Evolutionary conservation across 352 stramenopile species (phyloP).

Genomic region (Pseudoperonospora humuli): DNA sequence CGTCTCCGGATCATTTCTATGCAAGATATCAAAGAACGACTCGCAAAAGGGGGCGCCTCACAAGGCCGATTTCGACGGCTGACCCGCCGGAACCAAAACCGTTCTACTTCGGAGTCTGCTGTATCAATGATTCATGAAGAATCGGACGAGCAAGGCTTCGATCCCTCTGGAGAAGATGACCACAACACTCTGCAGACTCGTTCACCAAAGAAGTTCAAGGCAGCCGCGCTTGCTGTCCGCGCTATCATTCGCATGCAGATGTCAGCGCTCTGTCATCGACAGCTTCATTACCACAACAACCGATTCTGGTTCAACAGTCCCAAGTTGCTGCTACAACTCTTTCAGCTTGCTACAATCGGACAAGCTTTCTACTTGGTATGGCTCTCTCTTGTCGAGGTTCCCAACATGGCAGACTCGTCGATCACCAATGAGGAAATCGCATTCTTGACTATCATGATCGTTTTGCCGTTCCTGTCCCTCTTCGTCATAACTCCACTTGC

Average conservation of each 20-base stretch:
- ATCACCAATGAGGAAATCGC: slow-evolving; percentile 6
- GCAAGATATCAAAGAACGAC: slow-evolving; percentile 47
- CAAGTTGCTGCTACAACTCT: slow-evolving; percentile 58
- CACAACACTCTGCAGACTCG: slow-evolving; percentile 1
- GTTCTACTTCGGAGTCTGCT: slow-evolving; percentile 6
- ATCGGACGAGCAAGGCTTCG: slow-evolving; percentile 9
- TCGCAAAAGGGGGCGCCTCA: slow-evolving; percentile 19
- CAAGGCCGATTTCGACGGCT: slow-evolving; percentile 1
- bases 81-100: not conserved
- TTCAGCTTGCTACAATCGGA: slow-evolving; percentile 81
- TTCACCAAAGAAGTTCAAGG: slow-evolving; percentile 36
- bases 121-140: slow-evolving; percentile 12
- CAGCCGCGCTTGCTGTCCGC: slow-evolving; percentile 50
- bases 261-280: slow-evolving; percentile 75
- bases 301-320: slow-evolving; percentile 81
- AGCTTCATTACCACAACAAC: slow-evolving; percentile 75
- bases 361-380: slow-evolving; percentile 85
- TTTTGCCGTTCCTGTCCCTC: slow-evolving; percentile 53
- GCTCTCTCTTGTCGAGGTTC: slow-evolving; percentile 69
- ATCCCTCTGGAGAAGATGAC: slow-evolving; percentile 2
- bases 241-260: slow-evolving; percentile 82
- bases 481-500: slow-evolving; percentile 79
- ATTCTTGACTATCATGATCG: slow-evolving; percentile 55
- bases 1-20: slow-evolving; percentile 61
- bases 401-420: slow-evolving; percentile 25